Percentiles rank a stretch among this genome's conserved stretches.
These are phyloP conservation scores for Mycena haematopus DNA, from an alignment of 768 basidiomycete species.

Conservation along the genomic window DNA sequence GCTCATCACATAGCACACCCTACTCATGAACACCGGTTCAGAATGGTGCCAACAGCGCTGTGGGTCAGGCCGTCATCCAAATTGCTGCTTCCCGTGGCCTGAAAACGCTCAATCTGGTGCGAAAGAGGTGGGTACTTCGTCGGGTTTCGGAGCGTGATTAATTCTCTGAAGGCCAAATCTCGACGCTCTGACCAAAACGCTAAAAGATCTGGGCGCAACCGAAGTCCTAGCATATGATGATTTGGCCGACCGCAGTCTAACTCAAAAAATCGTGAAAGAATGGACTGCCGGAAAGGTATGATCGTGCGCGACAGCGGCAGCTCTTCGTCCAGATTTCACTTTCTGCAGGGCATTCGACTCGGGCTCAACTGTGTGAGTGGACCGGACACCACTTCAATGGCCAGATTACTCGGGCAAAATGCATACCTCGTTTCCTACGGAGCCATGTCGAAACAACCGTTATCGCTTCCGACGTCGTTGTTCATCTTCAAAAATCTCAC, in stretches of 20 bases:
- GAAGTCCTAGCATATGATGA: conserved; percentile 83
- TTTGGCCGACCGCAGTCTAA: conserved; percentile 61
- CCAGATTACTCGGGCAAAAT: conserved; percentile 65
- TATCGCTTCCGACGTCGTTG: conserved; percentile 76
- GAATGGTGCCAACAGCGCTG: conserved; percentile 79
- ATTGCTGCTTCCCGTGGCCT: conserved; percentile 75
- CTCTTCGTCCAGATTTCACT: background rate
- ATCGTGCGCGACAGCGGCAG: background rate
- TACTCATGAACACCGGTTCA: background rate
- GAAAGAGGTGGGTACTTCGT: conserved; percentile 57
- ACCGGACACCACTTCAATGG: conserved; percentile 71
- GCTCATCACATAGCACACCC: background rate
- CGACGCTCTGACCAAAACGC: conserved; percentile 52
- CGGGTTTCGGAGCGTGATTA: background rate
- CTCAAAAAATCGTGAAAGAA: conserved; percentile 55
- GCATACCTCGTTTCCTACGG: conserved; percentile 88
- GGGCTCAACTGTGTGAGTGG: conserved; percentile 68
- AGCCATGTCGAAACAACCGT: conserved; percentile 86
- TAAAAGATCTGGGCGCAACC: conserved; percentile 71
- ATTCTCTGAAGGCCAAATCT: conserved; percentile 55
- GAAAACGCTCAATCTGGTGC: conserved; percentile 83
- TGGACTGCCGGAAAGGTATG: conserved; percentile 70
- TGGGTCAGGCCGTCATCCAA: conserved; percentile 87
- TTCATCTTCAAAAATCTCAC: conserved; percentile 89
- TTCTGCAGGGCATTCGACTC: conserved; percentile 47